These are phyloP conservation scores for Bacidia rubella DNA, from an alignment of 495 filamentous ascomycete species.

Conservation along the genomic window DNA sequence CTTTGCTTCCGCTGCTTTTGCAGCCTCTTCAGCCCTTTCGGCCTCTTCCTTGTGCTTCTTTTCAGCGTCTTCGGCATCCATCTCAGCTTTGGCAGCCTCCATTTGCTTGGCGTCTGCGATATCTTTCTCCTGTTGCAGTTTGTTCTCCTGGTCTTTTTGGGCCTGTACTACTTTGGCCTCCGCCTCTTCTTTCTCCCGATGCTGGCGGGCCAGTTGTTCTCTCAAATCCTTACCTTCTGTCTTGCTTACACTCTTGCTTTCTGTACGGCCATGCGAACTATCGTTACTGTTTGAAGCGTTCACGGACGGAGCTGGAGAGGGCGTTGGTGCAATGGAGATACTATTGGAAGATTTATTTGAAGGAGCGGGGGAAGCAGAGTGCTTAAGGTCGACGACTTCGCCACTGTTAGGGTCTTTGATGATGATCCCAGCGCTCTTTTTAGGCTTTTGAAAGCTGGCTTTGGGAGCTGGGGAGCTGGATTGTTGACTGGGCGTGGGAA, in stretches of 20 bases:
- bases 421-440: conserved; percentile 53
- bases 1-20: conserved; percentile 21
- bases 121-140: conserved; percentile 28
- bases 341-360: conserved; percentile 45
- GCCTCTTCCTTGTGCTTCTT: conserved; percentile 35
- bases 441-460: conserved; percentile 41
- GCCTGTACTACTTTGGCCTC: conserved; percentile 33
- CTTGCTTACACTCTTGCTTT: conserved; percentile 43
- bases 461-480: conserved; percentile 39
- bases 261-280: conserved; percentile 36
- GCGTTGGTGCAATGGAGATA: conserved; percentile 47
- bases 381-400: conserved; percentile 44
- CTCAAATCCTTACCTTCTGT: conserved; percentile 54
- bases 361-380: conserved; percentile 40
- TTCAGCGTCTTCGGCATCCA: conserved; percentile 32
- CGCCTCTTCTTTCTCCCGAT: conserved; percentile 37
- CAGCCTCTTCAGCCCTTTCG: conserved; percentile 23
- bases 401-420: conserved; percentile 72
- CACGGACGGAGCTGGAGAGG: conserved; percentile 42
- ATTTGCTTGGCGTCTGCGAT: conserved; percentile 26
- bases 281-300: conserved; percentile 25
- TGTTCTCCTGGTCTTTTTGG: conserved; percentile 35
- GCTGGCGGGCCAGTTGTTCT: conserved; percentile 47
- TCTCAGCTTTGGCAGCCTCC: conserved; percentile 28
- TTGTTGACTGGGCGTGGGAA: conserved; percentile 42